Evolutionary conservation across 2,329 filamentous ascomycete genomes (phyloP), one percentile per base, ranked within the genome.

Genomic region (Scedosporium boydii): DNA sequence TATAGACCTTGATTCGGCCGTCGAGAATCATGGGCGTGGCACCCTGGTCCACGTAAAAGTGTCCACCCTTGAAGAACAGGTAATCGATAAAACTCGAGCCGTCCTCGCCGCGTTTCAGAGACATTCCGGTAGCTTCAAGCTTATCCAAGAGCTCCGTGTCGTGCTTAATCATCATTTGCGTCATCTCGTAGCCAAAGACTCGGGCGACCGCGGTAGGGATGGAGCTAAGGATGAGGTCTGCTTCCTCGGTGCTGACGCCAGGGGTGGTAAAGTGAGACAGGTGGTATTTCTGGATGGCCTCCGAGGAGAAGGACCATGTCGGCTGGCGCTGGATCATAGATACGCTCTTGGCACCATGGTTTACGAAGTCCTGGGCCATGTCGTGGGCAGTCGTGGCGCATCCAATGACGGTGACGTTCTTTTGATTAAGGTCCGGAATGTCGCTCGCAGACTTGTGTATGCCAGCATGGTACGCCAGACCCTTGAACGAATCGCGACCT

Each of bases 261-360:
- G 62, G 59, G 12, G 65, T 66, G 16, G 66, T 65, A 38, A 67
- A 72, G 29, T 76, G 71, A 5, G 75, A 71, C 60, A 76, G 69
- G 69, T 81, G 77, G 44, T 78, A 74, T 0, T 78, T 70, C 1
- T 77, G 76, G 48, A 75, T 75, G 3, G 46, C 62, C 58, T 77
- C 73, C 14, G 72, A 73, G 0, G 76, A 77, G 27, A 83, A 73
- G 10, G 82, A 77, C 67, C 79, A 82, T 2, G 80, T 83, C 2
- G 75, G 76, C 7, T 74, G 72, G 7, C 81, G 78, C 69, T 85
- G 82, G 1, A 85, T 67, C 76, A 85, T 80, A 3, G 80, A 81
- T 2, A 83, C 79, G 21, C 76, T 69, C 1, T 64, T 65, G 4
- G 78, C 77, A 1, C 80, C 80, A 41, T 77, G 75, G 59, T 81